Evolutionary conservation across 805 yeast genomes (phyloP).

Genomic region (Barnettozyma vustinii): DNA sequence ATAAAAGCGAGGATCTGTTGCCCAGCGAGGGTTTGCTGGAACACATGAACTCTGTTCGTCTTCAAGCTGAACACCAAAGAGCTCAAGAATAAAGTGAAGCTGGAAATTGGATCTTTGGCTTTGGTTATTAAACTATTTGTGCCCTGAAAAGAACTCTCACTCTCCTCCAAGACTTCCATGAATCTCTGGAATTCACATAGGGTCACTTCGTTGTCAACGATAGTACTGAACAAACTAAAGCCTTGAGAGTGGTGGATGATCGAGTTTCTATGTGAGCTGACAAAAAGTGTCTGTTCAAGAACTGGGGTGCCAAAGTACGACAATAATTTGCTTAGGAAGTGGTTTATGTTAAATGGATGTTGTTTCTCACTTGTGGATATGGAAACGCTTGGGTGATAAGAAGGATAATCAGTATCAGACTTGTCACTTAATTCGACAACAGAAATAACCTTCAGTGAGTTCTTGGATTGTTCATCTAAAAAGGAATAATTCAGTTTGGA

Average conservation of each 20-base stretch:
- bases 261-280: conserved; percentile 9
- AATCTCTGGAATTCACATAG: conserved; percentile 7
- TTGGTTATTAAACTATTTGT: not conserved
- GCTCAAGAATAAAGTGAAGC: conserved; percentile 8
- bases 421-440: conserved; percentile 1
- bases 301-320: not conserved
- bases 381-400: conserved; percentile 4
- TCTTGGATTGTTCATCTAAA: not conserved
- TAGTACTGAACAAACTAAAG: not conserved
- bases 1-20: conserved; percentile 4
- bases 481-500: not conserved
- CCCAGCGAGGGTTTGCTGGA: conserved; percentile 1
- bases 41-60: conserved; percentile 7
- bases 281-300: conserved; percentile 6
- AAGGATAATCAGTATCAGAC: conserved; percentile 14
- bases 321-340: conserved; percentile 11
- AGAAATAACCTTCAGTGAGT: not conserved
- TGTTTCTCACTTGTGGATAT: not conserved
- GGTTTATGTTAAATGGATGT: conserved; percentile 4
- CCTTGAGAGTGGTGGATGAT: conserved; percentile 2
- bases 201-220: conserved; percentile 6
- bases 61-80: conserved; percentile 8
- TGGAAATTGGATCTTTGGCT: not conserved
- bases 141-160: not conserved
- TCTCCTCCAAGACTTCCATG: conserved; percentile 8